Conservation (phyloP, 352 stramenopile species). For the Pythium phragmiticola region DNA sequence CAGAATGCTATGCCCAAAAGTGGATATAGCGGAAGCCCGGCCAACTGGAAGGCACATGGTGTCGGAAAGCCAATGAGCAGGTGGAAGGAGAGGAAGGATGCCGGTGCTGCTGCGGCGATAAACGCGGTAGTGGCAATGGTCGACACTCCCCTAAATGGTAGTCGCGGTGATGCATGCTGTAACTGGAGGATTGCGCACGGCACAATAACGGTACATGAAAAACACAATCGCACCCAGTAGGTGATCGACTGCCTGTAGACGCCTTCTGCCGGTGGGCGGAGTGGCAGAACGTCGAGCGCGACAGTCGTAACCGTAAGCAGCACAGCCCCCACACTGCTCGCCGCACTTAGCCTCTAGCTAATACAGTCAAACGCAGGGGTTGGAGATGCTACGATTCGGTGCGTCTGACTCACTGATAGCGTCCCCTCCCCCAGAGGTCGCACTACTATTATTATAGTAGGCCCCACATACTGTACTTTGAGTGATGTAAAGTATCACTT, state of each 20-base stretch:
- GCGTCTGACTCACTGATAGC: too few relatives aligned
- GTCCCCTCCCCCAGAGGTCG: too few relatives aligned
- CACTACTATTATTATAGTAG: too few relatives aligned
- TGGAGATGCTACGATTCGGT: too few relatives aligned
- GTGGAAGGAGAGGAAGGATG: not conserved
- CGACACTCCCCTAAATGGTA: not conserved
- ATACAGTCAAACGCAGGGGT: too few relatives aligned
- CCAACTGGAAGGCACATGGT: constrained; percentile 15
- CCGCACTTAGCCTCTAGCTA: too few relatives aligned
- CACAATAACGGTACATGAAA: not conserved
- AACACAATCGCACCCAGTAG: constrained; percentile 11
- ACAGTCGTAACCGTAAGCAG: constrained; percentile 1
- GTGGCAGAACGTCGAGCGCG: constrained; percentile 4
- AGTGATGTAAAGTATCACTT: too few relatives aligned
- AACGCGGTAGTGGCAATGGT: not conserved
- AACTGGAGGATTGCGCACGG: constrained; percentile 3
- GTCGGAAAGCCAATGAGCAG: constrained; percentile 13
- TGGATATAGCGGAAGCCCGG: constrained; percentile 16
- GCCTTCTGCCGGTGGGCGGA: not conserved
- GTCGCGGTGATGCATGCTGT: not conserved
- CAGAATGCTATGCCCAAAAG: constrained; percentile 9
- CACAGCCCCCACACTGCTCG: too few relatives aligned
- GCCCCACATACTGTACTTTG: too few relatives aligned
- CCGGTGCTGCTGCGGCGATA: not conserved
- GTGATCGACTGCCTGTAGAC: not conserved